Evolutionary conservation across 768 basidiomycete species (phyloP).

Genomic region (Exidia glandulosa): DNA sequence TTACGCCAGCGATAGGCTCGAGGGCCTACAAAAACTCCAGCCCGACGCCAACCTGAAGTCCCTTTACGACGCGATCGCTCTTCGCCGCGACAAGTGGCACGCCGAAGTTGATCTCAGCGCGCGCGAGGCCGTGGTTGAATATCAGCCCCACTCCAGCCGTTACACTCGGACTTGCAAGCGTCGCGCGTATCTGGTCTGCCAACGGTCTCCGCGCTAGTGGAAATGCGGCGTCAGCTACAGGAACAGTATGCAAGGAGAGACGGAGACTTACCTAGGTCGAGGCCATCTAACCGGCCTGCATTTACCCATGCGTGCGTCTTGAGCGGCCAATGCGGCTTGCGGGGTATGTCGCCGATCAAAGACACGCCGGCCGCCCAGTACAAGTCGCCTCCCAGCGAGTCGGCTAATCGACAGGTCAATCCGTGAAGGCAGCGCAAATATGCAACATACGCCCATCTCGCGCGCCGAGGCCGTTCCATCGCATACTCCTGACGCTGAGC

Average conservation of each 20-base stretch:
- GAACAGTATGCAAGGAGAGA: not conserved
- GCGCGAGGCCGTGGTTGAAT: conserved; percentile 70
- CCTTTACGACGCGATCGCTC: conserved; percentile 56
- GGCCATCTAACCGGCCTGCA: conserved; percentile 57
- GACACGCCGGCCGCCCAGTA: conserved; percentile 72
- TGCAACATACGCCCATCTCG: conserved; percentile 50
- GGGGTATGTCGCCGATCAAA: conserved; percentile 62
- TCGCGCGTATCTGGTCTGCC: conserved; percentile 26
- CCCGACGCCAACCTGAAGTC: conserved; percentile 74
- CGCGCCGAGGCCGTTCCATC: conserved; percentile 65
- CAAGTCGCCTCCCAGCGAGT: conserved; percentile 74
- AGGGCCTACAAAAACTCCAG: conserved; percentile 60
- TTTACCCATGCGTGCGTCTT: conserved; percentile 76
- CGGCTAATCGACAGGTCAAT: conserved; percentile 33
- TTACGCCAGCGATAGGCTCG: not conserved
- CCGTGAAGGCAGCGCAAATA: not conserved
- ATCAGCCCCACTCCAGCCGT: conserved; percentile 76
- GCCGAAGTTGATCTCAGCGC: conserved; percentile 84
- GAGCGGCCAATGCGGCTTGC: conserved; percentile 71
- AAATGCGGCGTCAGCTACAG: conserved; percentile 13
- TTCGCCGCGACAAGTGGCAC: conserved; percentile 63
- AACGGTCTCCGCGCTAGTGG: conserved; percentile 19
- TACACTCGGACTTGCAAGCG: conserved; percentile 50
- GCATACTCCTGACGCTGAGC: conserved; percentile 69
- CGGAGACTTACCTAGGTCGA: conserved; percentile 41